Base-by-base conservation (phyloP, 2,329 filamentous ascomycete species). In the Trichoderma cornu-damae region DNA sequence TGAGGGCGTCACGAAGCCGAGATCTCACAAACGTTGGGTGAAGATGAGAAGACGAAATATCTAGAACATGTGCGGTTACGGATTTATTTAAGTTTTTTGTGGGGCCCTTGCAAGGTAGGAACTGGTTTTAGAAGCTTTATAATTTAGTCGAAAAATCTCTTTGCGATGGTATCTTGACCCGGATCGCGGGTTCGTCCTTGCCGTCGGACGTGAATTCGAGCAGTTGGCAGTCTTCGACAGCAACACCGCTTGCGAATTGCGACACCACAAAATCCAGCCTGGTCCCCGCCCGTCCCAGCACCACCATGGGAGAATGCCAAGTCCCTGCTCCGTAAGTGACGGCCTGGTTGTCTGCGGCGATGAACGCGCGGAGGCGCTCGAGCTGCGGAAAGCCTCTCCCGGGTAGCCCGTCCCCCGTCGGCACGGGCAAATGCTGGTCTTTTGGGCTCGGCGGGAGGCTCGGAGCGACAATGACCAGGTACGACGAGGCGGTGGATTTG, bases 231-330 rank as follows among this genome's bases (percentile, higher is more conserved):
- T 99, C 94, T 74, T 97, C 93, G 1, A 80, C 74, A 0, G 75
- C 82, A 11, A 94, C 86, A 2, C 89, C 91, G 71, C 95, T 97
- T 32, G 86, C 85, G 75, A 89, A 94, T 75, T 97, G 93, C 63
- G 89, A 82, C 2, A 97, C 93, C 4, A 96, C 82, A 71, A 96
- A 97, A 68, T 94, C 90, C 47, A 96, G 77, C 18, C 85, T 79
- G 24, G 75, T 73, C 2, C 73, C 77, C 2, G 66, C 57, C 2
- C 68, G 61, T 0, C 92, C 92, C 48, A 97, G 72, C 14, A 90
- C 91, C 12, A 91, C 88, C 93, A 99, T 97, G 0, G 94, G 94
- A 60, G 93, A 91, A 76, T 99, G 94, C 83, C 93, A 99, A 54
- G 91, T 96, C 4, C 90, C 94, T 1, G 89, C 85, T 1, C 83